Percentiles rank a stretch among this genome's conserved stretches.
These are phyloP conservation scores for Rosa chinensis DNA, from an alignment of 306 rosid genomes.

Conservation along the genomic window DNA sequence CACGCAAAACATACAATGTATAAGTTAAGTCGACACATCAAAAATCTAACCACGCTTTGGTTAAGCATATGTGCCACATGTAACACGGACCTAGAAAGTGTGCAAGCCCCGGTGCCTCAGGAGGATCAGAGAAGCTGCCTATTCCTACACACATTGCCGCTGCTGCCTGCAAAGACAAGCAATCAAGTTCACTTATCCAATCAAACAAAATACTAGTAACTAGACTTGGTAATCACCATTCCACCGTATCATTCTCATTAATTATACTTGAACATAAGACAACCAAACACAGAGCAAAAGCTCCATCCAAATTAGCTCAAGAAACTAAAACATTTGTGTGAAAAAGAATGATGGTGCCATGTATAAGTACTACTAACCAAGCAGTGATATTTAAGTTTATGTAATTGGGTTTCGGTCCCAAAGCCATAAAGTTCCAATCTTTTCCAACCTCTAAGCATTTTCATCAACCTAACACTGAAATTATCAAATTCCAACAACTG, in stretches of 20 bases:
- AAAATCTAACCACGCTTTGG: not conserved
- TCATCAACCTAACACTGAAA: constrained; percentile 7
- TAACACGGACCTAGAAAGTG: constrained; percentile 74
- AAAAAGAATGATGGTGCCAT: too few relatives aligned
- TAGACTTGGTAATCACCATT: not conserved
- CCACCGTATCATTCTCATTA: not conserved
- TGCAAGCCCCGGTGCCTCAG: constrained; percentile 92
- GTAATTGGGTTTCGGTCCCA: not conserved
- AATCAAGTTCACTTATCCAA: constrained; percentile 1
- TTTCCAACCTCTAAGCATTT: too few relatives aligned
- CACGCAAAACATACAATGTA: constrained; percentile 39
- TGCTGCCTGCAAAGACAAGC: constrained; percentile 67
- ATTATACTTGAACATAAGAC: not conserved
- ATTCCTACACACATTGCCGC: constrained; percentile 97
- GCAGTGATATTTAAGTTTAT: not conserved
- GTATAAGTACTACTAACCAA: not conserved
- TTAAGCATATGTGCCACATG: not conserved
- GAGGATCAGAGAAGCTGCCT: constrained; percentile 92
- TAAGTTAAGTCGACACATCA: not conserved
- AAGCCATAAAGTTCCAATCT: not conserved
- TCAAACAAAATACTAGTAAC: constrained; percentile 16
- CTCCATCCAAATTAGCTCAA: not conserved
- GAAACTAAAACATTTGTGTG: too few relatives aligned
- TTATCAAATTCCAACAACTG: constrained; percentile 4
- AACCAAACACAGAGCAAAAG: not conserved